Evolutionary conservation across 768 basidiomycete species (phyloP).

Genomic region (Tylopilus rubrobrunneus): DNA sequence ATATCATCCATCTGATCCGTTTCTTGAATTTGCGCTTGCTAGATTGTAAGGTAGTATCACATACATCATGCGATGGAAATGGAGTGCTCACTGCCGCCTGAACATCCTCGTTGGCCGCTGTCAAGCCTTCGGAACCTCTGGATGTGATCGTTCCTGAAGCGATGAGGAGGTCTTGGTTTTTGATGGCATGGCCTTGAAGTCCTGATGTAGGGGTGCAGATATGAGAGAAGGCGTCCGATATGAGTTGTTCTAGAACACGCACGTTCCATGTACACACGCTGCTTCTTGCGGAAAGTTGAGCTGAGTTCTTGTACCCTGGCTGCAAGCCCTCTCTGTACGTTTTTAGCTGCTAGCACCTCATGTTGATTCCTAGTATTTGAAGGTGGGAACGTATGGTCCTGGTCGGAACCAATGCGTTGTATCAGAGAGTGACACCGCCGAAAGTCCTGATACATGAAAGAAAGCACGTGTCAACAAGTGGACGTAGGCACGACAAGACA

Average conservation of each 20-base stretch:
- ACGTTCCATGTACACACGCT: slow-evolving; percentile 98
- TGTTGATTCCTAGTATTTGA: slow-evolving; percentile 38
- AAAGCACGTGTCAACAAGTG: slow-evolving; percentile 9
- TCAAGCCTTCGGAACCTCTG: slow-evolving; percentile 77
- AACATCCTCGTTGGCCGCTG: slow-evolving; percentile 87
- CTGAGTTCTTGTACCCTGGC: slow-evolving; percentile 93
- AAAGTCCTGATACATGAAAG: slow-evolving; percentile 29
- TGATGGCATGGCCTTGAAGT: slow-evolving; percentile 95
- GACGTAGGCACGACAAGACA: slow-evolving; percentile 7
- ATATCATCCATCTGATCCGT: slow-evolving; percentile 39
- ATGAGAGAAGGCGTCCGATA: slow-evolving; percentile 13
- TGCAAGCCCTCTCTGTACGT: slow-evolving; percentile 94
- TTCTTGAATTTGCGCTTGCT: slow-evolving; percentile 36
- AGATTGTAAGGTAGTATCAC: slow-evolving; percentile 9
- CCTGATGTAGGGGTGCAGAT: slow-evolving; percentile 43
- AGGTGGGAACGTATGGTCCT: slow-evolving; percentile 64
- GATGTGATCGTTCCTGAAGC: slow-evolving; percentile 84
- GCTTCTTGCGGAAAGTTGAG: slow-evolving; percentile 92
- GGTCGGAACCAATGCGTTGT: slow-evolving; percentile 63
- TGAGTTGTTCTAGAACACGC: slow-evolving; percentile 34
- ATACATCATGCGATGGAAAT: slow-evolving; percentile 12
- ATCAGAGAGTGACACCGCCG: slow-evolving; percentile 46
- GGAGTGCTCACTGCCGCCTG: slow-evolving; percentile 68
- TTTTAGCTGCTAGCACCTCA: slow-evolving; percentile 73
- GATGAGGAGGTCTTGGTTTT: slow-evolving; percentile 90